phyloP scores from a whole-genome alignment of 1,284 basidiomycete species.

The Trichosporon asahii region DNA sequence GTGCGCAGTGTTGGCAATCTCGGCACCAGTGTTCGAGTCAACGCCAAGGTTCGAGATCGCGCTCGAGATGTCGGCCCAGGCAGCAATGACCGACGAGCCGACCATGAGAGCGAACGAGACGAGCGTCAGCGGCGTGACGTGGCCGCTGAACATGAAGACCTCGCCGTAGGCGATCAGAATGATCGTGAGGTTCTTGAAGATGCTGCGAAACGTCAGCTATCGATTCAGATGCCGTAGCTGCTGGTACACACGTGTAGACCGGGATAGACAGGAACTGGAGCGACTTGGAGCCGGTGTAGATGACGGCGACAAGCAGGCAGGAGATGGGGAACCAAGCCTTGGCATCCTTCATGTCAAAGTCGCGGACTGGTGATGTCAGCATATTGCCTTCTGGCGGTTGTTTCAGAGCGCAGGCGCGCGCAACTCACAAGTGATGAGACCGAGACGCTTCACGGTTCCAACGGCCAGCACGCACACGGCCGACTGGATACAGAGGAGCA shows the following conservation, averaged over 20 bases:
- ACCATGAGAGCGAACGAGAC: conserved; percentile 94
- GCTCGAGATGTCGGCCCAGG: conserved; percentile 78
- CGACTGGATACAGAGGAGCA: conserved; percentile 89
- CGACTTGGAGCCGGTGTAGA: conserved; percentile 97
- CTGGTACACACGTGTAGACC: conserved; percentile 65
- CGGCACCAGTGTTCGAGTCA: conserved; percentile 45
- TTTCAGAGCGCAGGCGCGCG: background rate
- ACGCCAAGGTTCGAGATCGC: conserved; percentile 31
- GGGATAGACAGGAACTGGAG: conserved; percentile 91
- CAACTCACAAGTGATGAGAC: conserved; percentile 68
- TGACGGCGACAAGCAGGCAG: conserved; percentile 84
- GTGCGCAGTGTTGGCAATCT: conserved; percentile 28
- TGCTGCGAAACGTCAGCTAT: conserved; percentile 49
- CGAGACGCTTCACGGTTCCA: conserved; percentile 65
- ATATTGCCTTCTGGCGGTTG: background rate
- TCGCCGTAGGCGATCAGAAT: conserved; percentile 98
- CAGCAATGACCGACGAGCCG: conserved; percentile 91
- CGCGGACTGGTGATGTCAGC: conserved; percentile 58
- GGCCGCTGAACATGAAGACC: conserved; percentile 92
- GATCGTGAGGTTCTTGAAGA: conserved; percentile 99
- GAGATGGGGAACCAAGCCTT: conserved; percentile 94
- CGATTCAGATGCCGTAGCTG: background rate
- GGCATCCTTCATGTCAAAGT: conserved; percentile 79
- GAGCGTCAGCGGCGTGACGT: conserved; percentile 81
- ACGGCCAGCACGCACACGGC: conserved; percentile 80